Base-by-base conservation (phyloP, 2,329 filamentous ascomycete species). In the Dothidotthia symphoricarpi region DNA sequence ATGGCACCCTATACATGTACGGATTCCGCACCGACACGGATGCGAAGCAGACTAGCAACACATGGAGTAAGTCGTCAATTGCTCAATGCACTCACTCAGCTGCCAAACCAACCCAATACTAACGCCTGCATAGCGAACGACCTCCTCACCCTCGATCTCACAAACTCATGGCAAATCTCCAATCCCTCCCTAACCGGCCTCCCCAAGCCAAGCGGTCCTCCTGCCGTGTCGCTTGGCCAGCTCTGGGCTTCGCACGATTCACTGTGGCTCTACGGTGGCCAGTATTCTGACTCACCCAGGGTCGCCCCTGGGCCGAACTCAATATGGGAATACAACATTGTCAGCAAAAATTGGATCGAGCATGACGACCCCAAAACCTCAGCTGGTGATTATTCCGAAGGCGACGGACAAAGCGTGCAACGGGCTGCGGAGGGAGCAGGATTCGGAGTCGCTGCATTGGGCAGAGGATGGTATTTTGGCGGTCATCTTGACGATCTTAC, bases 401-500 rank as follows among this genome's bases (percentile, higher is more conserved):
- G 67, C 0, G 76, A 71, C 8, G 74, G 74, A 14, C 66, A 75
- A 14, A 66, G 76, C 1, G 74, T 90, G 2, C 81, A 88, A 57
- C 73, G 85, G 30, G 76, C 84, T 2, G 84, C 85, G 1, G 86
- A 90, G 60, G 86, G 86, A 6, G 83, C 86, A 9, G 84, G 84
- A 0, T 66, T 86, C 11, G 85, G 80, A 17, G 80, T 89, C 0
- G 79, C 83, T 0, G 78, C 82, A 36, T 67, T 88, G 1, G 85
- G 85, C 0, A 68, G 83, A 31, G 86, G 83, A 22, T 90, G 81
- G 73, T 90, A 88, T 61, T 90, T 90, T 64, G 86, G 85, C 16
- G 86, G 86, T 0, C 86, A 89, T 63, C 69, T 86, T 5, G 85
- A 90, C 59, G 73, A 70, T 16, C 76, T 77, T 43, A 81, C 77